A percentile compares a stretch with the other conserved stretches of the same genome.
phyloP scores from a whole-genome alignment of 1,139 yeast genomes.

The Hyphopichia buzzinii region DNA sequence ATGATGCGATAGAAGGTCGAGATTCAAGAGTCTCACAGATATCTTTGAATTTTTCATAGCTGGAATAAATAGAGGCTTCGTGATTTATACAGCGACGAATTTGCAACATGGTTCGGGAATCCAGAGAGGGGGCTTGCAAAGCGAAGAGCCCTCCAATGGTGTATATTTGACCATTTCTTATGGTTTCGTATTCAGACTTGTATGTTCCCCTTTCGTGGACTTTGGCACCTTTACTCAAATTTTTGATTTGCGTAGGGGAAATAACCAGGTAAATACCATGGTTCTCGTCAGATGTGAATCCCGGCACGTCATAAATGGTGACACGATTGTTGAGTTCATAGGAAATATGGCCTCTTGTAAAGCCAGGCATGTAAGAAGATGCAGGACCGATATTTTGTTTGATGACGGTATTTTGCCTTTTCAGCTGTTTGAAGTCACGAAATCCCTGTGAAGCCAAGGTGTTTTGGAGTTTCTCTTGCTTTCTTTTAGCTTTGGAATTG shows the following conservation, averaged over 20 bases:
- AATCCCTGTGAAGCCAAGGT: constrained; percentile 6
- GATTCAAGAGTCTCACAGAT: constrained; percentile 13
- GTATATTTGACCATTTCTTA: constrained; percentile 44
- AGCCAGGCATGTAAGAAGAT: constrained; percentile 53
- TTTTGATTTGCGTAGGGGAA: constrained; percentile 29
- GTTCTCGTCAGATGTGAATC: constrained; percentile 32
- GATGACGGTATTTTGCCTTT: constrained; percentile 14
- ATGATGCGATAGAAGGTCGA: constrained; percentile 21
- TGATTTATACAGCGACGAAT: constrained; percentile 36
- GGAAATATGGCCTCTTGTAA: constrained; percentile 48
- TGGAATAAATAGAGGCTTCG: constrained; percentile 23
- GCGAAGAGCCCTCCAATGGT: constrained; percentile 64
- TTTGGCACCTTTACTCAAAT: constrained; percentile 35
- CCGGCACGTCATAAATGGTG: constrained; percentile 56
- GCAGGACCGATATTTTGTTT: constrained; percentile 40
- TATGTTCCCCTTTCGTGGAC: constrained; percentile 35
- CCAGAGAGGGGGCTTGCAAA: constrained; percentile 29
- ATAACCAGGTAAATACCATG: constrained; percentile 29
- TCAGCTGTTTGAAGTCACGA: constrained; percentile 5
- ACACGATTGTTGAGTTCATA: constrained; percentile 27
- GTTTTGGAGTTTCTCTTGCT: constrained; percentile 13
- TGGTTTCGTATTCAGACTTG: constrained; percentile 33
- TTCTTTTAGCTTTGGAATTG: constrained; percentile 1
- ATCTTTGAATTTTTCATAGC: constrained; percentile 26
- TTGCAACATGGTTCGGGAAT: constrained; percentile 48